These are phyloP conservation scores for Leccinum incarnatum DNA, from an alignment of 768 basidiomycete genomes.

Conservation along the genomic window DNA sequence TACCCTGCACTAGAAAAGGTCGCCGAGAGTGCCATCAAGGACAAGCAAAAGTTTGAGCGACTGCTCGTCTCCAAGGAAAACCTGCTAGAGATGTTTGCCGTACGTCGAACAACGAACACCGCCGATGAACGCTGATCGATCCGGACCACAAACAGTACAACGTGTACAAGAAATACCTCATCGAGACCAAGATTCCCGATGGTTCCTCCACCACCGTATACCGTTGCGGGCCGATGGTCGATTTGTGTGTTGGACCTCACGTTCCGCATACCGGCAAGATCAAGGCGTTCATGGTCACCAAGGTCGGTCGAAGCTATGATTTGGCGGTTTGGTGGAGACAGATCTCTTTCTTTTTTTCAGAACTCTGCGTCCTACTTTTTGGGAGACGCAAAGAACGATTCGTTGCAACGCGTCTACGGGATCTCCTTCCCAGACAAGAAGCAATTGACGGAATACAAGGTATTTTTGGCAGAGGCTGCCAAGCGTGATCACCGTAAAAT, in stretches of 20 bases:
- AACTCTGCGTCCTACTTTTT: conserved; percentile 99
- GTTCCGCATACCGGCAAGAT: conserved; percentile 97
- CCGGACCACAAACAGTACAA: conserved; percentile 70
- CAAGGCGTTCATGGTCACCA: conserved; percentile 96
- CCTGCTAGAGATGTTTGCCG: conserved; percentile 94
- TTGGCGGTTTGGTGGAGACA: not conserved
- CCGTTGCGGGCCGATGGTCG: conserved; percentile 97
- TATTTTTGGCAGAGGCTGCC: conserved; percentile 95
- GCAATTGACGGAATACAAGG: conserved; percentile 91
- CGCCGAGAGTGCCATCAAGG: conserved; percentile 85
- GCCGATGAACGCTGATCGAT: conserved; percentile 1
- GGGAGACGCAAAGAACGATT: conserved; percentile 89
- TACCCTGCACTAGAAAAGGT: conserved; percentile 89
- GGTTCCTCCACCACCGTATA: conserved; percentile 97
- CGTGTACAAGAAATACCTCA: conserved; percentile 96
- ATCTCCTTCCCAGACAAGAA: conserved; percentile 99
- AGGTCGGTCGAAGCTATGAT: conserved; percentile 44
- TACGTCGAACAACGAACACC: conserved; percentile 38
- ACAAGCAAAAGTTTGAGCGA: conserved; percentile 96
- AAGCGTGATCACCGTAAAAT: conserved; percentile 97
- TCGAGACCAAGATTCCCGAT: conserved; percentile 93
- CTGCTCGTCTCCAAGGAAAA: conserved; percentile 91
- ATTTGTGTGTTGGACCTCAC: conserved; percentile 95
- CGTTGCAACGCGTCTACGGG: conserved; percentile 94
- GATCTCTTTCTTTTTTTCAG: conserved; percentile 36